Base-by-base conservation (phyloP, 2,329 filamentous ascomycete species). In the Cladosporium halotolerans region DNA sequence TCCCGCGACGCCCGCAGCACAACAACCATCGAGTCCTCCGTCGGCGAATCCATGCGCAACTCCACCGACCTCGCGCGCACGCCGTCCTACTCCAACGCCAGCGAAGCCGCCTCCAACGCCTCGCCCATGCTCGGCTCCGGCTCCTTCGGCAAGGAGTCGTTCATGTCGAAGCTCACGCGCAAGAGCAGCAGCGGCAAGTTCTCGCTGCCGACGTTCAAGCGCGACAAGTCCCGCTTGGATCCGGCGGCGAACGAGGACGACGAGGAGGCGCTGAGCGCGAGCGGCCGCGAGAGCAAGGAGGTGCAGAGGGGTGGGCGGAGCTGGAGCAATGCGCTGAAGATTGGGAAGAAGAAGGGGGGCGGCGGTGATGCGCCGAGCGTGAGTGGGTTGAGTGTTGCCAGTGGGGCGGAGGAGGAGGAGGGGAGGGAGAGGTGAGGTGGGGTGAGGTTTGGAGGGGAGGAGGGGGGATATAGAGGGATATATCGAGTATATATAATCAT, bases 141-240 rank as follows among this genome's bases (percentile, higher is more conserved):
- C 45, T 44, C 61, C 52, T 48, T 51, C 19, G 70, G 72, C 55
- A 76, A 73, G 51, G 74, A 76, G 46, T 69, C 68, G 2, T 74
- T 77, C 59, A 77, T 78, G 73, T 69, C 72, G 55, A 77, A 77
- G 56, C 68, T 78, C 38, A 71, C 70, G 4, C 72, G 75, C 50
- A 78, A 78, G 60, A 69, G 68, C 34, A 72, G 68, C 55, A 70
- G 72, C 0, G 70, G 68, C 50, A 76, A 76, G 49, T 76, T 77
- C 61, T 58, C 58, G 1, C 66, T 71, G 46, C 65, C 68, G 9
- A 65, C 61, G 9, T 69, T 69, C 52, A 68, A 68, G 49, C 58
- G 65, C 10, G 68, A 72, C 47, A 74, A 72, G 56, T 62, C 55
- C 10, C 34, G 65, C 60, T 39, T 69, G 58, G 55, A 73, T 39